phyloP scores from a whole-genome alignment of 306 rosid species.

The Castanea mollissima region DNA sequence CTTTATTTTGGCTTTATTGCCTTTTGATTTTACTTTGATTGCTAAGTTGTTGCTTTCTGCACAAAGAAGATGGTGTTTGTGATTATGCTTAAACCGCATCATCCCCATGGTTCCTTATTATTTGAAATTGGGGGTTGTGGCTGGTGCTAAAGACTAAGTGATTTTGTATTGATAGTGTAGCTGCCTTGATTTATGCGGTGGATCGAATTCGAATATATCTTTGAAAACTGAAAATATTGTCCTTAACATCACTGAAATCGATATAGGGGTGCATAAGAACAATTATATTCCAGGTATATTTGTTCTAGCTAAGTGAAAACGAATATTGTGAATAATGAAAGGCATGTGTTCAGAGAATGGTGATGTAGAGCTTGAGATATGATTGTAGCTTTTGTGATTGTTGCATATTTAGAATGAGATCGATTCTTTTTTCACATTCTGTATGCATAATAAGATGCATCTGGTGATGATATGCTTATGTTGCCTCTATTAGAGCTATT shows the following conservation, averaged over 20 bases:
- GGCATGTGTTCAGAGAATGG: neutral
- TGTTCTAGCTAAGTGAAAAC: neutral
- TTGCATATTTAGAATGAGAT: neutral
- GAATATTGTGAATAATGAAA: neutral
- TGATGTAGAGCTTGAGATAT: neutral
- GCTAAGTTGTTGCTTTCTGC: neutral
- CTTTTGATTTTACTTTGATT: neutral
- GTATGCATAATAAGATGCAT: neutral
- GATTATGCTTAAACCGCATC: neutral
- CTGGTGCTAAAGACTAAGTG: neutral
- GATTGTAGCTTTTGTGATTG: neutral
- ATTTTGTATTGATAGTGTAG: neutral
- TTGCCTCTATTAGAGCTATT: slow-evolving; percentile 4
- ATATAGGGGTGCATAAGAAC: neutral
- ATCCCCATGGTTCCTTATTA: neutral
- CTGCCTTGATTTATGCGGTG: neutral
- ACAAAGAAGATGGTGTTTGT: neutral
- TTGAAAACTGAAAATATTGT: neutral
- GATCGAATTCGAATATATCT: neutral
- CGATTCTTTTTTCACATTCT: neutral
- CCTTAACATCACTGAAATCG: neutral
- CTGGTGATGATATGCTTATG: neutral
- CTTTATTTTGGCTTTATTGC: neutral
- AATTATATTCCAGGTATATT: neutral
- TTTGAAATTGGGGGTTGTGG: neutral